These are phyloP conservation scores for Leccinum pachyderme DNA, from an alignment of 1,284 basidiomycete genomes.

Conservation along the genomic window DNA sequence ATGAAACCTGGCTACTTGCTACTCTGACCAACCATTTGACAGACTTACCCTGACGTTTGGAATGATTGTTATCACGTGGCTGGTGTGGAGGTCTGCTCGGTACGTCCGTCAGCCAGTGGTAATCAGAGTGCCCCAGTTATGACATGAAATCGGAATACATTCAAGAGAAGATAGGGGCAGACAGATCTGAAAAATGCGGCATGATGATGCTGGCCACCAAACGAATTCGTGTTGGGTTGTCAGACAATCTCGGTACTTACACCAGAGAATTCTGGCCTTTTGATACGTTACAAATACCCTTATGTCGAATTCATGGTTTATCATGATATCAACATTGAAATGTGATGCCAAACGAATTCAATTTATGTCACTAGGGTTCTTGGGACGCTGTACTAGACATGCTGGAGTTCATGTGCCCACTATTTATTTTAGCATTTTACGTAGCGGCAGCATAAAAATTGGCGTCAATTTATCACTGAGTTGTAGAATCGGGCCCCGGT, in stretches of 20 bases:
- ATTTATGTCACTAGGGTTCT: not conserved
- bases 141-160: slow-evolving; percentile 4
- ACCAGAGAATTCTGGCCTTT: not conserved
- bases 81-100: slow-evolving; percentile 49
- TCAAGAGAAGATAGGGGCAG: slow-evolving; percentile 4
- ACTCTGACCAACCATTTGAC: slow-evolving; percentile 8
- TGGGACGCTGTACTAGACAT: not conserved
- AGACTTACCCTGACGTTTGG: slow-evolving; percentile 46
- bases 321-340: not conserved
- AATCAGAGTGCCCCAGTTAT: slow-evolving; percentile 28
- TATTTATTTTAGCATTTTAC: not conserved
- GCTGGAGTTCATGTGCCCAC: not conserved
- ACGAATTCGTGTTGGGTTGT: not conserved
- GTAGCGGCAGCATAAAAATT: not conserved
- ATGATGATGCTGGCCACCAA: not conserved
- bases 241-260: slow-evolving; percentile 1
- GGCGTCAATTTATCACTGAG: not conserved
- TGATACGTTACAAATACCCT: not conserved
- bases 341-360: not conserved
- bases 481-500: slow-evolving; percentile 21
- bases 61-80: slow-evolving; percentile 43
- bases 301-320: slow-evolving; percentile 5
- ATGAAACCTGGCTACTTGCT: not conserved
- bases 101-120: slow-evolving; percentile 32
- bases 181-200: slow-evolving; percentile 6